Base-by-base conservation (phyloP, 2,329 filamentous ascomycete genomes). In the Claviceps sp. region DNA sequence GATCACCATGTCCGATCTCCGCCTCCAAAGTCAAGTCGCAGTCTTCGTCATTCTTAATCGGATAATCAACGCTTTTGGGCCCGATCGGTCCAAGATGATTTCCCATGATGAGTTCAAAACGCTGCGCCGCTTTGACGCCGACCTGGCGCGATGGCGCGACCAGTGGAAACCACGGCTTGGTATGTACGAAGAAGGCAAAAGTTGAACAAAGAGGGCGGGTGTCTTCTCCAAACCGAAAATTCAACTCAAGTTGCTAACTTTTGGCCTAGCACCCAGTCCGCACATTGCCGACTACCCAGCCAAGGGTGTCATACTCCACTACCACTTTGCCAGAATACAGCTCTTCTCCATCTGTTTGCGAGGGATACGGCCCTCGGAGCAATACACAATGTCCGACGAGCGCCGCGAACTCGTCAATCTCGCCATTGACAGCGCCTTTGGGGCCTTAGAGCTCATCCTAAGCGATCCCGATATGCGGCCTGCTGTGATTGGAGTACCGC, bases 11-110 rank as follows among this genome's bases (percentile, higher is more conserved):
- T 72, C 73, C 0, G 79, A 83, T 55, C 70, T 74, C 49, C 70
- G 79, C 20, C 65, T 82, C 2, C 68, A 79, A 45, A 79, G 76
- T 22, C 80, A 84, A 56, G 78, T 83, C 34, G 73, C 74, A 5
- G 62, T 82, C 16, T 77, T 83, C 53, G 73, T 77, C 52, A 81
- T 82, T 50, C 68, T 83, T 56, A 79, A 74, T n/a, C 72, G 72
- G 59, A 76, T 72, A 44, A 81, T 72, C 61, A 72, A 72, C 58
- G 76, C 74, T 0, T 83, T 82, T 60, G 78, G 79, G 0, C 72
- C 74, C 1, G 78, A 82, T 53, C 70, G 70, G 1, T 13, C 74
- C 70, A 57, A 61, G 52, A 52, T 64, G 61, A 56, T 64, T 62
- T 51, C 56, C 41, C 57, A 60, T 37, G 59, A 65, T 38, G 60